Base-by-base conservation (phyloP, 1,139 yeast genomes). In the Suhomyces anneliseae region DNA sequence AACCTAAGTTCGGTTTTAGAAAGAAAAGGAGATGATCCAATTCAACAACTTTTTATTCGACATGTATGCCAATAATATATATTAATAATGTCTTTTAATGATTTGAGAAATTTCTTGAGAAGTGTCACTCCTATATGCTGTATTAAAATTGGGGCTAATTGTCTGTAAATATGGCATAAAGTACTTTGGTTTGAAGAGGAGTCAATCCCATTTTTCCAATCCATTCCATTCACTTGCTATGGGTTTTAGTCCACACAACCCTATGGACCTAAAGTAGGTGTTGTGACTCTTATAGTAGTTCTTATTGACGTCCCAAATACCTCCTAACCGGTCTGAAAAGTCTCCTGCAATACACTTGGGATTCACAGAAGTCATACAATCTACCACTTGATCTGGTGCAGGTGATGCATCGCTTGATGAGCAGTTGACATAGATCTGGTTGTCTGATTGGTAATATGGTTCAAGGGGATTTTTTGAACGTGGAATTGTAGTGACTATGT, bases 231-330 rank as follows among this genome's bases (percentile, higher is more conserved):
- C 24, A 19, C 24, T 19, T 19, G 24, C 5, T 29, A 29, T 29
- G n/a, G 32, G 32, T 3, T 29, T 29, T 11, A 29, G n/a, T 9
- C 81, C 80, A 58, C 83, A 79, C 35, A 66, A 55, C 0, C 83
- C 83, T 66, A 79, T 59, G 32, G 61, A 62, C 47, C 81, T 65
- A 55, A 79, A 78, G 55, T 79, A 79, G 9, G 77, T 72, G 44
- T 73, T 68, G 57, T 79, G 83, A 37, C 66, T 68, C 38, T 66
- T 70, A 48, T 69, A 67, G 50, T 67, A 68, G 41, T 71, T 62
- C 24, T 46, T 42, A 10, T 29, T 38, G 8, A 41, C 34, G 11
- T 41, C 41, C 35, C 53, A 19, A 24, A 43, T 39, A 14, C 44
- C 48, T 42, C 51, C 60, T 32, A 54, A 24, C 29, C 39, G 39